Conservation (phyloP, 305 asterid genomes). For the Solanum hybrid region DNA sequence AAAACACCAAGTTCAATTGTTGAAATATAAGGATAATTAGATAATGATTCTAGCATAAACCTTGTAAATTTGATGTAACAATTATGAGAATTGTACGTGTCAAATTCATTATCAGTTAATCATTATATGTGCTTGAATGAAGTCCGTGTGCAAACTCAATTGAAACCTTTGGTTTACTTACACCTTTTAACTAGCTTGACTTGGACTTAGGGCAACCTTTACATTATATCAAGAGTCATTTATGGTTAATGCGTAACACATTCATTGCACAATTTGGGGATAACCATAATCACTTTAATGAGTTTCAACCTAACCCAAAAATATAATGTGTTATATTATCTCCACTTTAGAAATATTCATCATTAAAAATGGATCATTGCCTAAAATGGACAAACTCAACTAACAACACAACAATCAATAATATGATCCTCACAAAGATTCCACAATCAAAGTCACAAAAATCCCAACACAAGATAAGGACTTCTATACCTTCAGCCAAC, state of each 20-base stretch:
- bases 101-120: not conserved
- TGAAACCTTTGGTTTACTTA: not conserved
- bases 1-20: no score
- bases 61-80: not conserved
- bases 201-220: not conserved
- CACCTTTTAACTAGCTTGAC: not conserved
- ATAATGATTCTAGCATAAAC: not conserved
- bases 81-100: not conserved
- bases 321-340: not conserved
- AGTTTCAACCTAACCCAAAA: not conserved
- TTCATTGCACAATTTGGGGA: not conserved
- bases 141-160: not conserved
- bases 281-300: not conserved
- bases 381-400: not conserved
- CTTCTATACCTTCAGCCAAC: not conserved
- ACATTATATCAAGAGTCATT: not conserved
- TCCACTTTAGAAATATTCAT: not conserved
- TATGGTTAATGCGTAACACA: not conserved
- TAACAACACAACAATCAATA: not conserved
- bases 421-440: not conserved
- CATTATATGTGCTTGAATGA: not conserved
- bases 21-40: not conserved
- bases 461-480: not conserved
- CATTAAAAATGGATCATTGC: not conserved
- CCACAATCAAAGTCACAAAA: not conserved